phyloP scores from a whole-genome alignment of 2,329 filamentous ascomycete species.

The Colletotrichum coccodes region DNA sequence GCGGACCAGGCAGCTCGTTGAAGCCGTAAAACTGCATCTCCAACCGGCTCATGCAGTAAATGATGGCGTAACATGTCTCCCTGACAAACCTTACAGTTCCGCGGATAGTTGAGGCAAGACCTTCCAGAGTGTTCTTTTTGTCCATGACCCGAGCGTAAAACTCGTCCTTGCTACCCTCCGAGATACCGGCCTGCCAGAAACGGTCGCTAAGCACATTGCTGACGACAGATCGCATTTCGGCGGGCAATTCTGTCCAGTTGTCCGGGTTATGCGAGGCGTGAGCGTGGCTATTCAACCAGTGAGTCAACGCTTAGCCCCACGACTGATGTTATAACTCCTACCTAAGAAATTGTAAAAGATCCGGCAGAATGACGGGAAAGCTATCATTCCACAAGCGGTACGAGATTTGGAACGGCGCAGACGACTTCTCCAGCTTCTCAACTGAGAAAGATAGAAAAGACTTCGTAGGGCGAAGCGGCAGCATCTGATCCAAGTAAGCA shows the following conservation, averaged over 20 bases:
- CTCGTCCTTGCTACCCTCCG: slow-evolving; percentile 92
- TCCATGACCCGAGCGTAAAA: slow-evolving; percentile 93
- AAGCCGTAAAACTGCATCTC: slow-evolving; percentile 93
- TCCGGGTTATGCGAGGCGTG: slow-evolving; percentile 90
- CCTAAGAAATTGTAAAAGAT: slow-evolving; percentile 84
- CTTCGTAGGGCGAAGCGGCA: slow-evolving; percentile 89
- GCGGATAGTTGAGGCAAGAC: slow-evolving; percentile 91
- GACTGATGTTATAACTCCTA: slow-evolving; percentile 45
- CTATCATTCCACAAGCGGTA: slow-evolving; percentile 86
- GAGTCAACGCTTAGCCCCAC: not conserved
- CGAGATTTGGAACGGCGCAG: slow-evolving; percentile 78
- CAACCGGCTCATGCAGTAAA: slow-evolving; percentile 92
- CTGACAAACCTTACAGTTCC: slow-evolving; percentile 89
- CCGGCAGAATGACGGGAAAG: slow-evolving; percentile 85
- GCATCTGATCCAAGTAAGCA: slow-evolving; percentile 52
- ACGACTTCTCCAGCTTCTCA: slow-evolving; percentile 83
- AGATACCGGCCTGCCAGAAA: slow-evolving; percentile 99
- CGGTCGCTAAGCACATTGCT: slow-evolving; percentile 88
- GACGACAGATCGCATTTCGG: slow-evolving; percentile 81
- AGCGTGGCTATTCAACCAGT: slow-evolving; percentile 69
- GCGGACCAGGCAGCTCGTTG: slow-evolving; percentile 80
- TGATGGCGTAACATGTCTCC: slow-evolving; percentile 92
- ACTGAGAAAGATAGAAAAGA: slow-evolving; percentile 93
- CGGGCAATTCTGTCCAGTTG: slow-evolving; percentile 83
- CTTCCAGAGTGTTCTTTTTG: slow-evolving; percentile 90